Base-by-base conservation (phyloP, 306 rosid species). In the Cucumis hystrix region DNA sequence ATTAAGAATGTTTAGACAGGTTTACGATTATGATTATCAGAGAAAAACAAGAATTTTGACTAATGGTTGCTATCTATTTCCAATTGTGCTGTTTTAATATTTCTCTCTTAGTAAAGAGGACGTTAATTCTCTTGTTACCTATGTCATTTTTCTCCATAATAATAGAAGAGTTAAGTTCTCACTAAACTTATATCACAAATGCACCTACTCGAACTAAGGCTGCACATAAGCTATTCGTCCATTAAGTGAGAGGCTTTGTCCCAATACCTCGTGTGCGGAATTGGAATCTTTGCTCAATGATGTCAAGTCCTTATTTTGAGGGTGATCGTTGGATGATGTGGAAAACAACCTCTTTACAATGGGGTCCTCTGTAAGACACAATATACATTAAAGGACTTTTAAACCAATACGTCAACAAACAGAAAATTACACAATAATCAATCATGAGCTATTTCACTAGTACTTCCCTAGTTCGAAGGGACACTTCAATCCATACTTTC, bases 291-390 rank as follows among this genome's bases (percentile, higher is more conserved):
- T 80, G 61, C 80, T 88, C 75, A 79, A 85, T 6, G 78, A 71
- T 25, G 82, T 79, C 52, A 63, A 82, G 67, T 86, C 91, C 66
- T 83, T 88, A 79, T 83, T 88, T 89, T 85, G 87, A 33, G 88
- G 83, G 75, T 86, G 80, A 82, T 84, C 86, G 66, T 89, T 84
- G n/a, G 88, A 79, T 15, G 92, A 86, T 85, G 88, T 56, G 66
- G 88, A 83, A 69, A 79, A 83, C 83, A 85, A 70, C 80, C 96
- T 91, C 86, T 87, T 88, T 72, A 94, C 88, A 81, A 95, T 90
- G 20, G 98, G 92, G 77, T 93, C 98, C 80, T 86, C 98, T 93
- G 83, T 71, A 68, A 67, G 16, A 43, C 35, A 75, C 40, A 15
- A 37, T 52, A 62, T 64, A 8, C 45, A 15, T 71, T 49, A 51